phyloP scores from a whole-genome alignment of 371 early-diverging fungal species.

The Chytridiales sp. region DNA sequence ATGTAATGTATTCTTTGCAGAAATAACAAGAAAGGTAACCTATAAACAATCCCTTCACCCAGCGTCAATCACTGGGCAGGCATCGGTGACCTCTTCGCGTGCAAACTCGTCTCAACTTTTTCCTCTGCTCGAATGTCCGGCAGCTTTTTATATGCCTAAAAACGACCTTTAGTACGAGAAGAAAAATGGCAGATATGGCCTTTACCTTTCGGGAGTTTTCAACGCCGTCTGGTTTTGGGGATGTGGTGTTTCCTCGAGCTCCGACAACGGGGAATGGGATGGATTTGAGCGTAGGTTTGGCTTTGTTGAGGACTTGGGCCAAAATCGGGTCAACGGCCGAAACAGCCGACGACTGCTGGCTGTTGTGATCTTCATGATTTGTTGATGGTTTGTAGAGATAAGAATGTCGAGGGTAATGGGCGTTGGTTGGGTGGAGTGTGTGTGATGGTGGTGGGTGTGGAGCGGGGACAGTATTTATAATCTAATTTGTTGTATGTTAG shows the following conservation, averaged over 20 bases:
- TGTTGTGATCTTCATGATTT: not conserved
- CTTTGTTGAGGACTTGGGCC: slow-evolving; percentile 17
- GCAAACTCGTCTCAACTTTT: too few species aligned
- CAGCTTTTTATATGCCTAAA: slow-evolving; percentile 10
- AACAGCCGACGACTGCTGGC: not conserved
- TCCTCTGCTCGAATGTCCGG: slow-evolving; percentile 7
- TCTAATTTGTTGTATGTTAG: not conserved
- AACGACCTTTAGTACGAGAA: not conserved
- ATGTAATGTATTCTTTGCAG: too few species aligned
- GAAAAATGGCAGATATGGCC: not conserved
- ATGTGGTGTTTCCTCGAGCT: slow-evolving; percentile 6
- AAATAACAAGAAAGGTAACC: too few species aligned
- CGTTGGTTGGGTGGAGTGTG: not conserved
- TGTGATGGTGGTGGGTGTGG: not conserved
- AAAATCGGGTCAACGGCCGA: slow-evolving; percentile 11
- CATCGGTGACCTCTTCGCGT: too few species aligned
- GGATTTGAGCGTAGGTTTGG: slow-evolving; percentile 20
- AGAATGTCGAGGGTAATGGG: not conserved
- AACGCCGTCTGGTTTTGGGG: too few species aligned
- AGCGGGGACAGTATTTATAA: not conserved
- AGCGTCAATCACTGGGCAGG: too few species aligned
- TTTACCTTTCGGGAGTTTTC: too few species aligned
- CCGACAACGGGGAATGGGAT: slow-evolving; percentile 25
- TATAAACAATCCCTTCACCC: too few species aligned
- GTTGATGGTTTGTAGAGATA: not conserved